Evolutionary conservation across 768 basidiomycete genomes (phyloP).

Genomic region (Amyloporia xantha): DNA sequence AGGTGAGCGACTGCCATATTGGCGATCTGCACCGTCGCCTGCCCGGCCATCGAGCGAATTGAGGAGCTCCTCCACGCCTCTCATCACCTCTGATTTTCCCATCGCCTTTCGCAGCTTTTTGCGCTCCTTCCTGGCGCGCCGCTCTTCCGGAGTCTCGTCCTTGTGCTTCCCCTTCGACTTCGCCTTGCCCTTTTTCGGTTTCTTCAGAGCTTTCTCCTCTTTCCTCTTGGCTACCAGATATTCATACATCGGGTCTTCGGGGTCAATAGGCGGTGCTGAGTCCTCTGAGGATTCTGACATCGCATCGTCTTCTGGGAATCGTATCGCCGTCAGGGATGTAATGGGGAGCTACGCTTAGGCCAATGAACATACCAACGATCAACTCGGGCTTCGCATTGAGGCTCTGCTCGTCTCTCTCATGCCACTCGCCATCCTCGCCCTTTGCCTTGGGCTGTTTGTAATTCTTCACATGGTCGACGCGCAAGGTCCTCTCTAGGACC

Average conservation of each 20-base stretch:
- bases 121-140: slow-evolving; percentile 63
- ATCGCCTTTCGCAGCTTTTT: slow-evolving; percentile 61
- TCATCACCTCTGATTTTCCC: slow-evolving; percentile 53
- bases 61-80: slow-evolving; percentile 62
- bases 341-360: slow-evolving; percentile 24
- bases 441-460: slow-evolving; percentile 84
- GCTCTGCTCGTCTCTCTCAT: slow-evolving; percentile 78
- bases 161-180: slow-evolving; percentile 65
- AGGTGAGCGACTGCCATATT: slow-evolving; percentile 6
- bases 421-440: slow-evolving; percentile 78
- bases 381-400: slow-evolving; percentile 81
- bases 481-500: slow-evolving; percentile 77
- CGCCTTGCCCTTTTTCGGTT: slow-evolving; percentile 51
- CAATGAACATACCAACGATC: slow-evolving; percentile 37
- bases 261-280: slow-evolving; percentile 69
- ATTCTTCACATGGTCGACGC: slow-evolving; percentile 88
- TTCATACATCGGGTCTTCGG: slow-evolving; percentile 97
- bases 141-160: slow-evolving; percentile 76
- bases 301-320: slow-evolving; percentile 38
- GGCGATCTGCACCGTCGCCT: neutral
- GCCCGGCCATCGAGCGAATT: slow-evolving; percentile 32
- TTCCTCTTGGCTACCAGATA: slow-evolving; percentile 73
- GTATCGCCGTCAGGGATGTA: neutral
- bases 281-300: slow-evolving; percentile 63
- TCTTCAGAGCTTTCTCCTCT: slow-evolving; percentile 59